phyloP scores from a whole-genome alignment of 805 yeast species.

The Zygoascus bituminiphila region DNA sequence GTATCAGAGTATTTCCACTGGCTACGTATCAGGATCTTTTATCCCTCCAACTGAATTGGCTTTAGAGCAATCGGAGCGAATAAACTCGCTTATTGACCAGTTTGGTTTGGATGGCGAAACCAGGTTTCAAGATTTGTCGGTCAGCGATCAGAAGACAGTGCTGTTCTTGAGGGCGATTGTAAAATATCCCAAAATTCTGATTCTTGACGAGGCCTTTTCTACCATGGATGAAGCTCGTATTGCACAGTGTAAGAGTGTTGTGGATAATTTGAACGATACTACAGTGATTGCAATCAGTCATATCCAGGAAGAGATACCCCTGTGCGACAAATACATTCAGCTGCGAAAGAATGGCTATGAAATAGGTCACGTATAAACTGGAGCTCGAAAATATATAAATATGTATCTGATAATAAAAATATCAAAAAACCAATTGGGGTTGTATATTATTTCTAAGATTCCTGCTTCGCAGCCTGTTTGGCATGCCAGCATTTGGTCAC shows the following conservation, averaged over 20 bases:
- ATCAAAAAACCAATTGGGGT: too few species aligned
- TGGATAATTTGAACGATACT: constrained; percentile 42
- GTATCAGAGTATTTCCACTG: constrained; percentile 57
- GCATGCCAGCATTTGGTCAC: constrained; percentile 1
- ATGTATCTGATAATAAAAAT: background rate
- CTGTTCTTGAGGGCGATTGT: constrained; percentile 70
- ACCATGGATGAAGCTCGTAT: constrained; percentile 70
- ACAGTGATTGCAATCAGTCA: constrained; percentile 80
- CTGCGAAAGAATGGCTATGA: constrained; percentile 16
- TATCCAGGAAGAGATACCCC: constrained; percentile 69
- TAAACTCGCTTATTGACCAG: constrained; percentile 40
- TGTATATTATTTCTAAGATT: background rate
- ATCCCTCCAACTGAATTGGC: constrained; percentile 39
- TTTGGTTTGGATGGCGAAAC: constrained; percentile 39
- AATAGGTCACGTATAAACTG: background rate
- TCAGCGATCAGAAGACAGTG: constrained; percentile 71
- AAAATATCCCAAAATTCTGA: constrained; percentile 67
- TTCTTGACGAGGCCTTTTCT: constrained; percentile 88
- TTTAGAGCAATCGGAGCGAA: constrained; percentile 30
- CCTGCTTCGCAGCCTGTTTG: background rate
- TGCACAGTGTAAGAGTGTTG: constrained; percentile 44
- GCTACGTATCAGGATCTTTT: constrained; percentile 61
- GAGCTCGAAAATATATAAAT: background rate
- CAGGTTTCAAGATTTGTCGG: constrained; percentile 45
- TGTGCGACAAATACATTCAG: constrained; percentile 45